Evolutionary conservation across 495 filamentous ascomycete species (phyloP).

Genomic region (Parmelia sp.): DNA sequence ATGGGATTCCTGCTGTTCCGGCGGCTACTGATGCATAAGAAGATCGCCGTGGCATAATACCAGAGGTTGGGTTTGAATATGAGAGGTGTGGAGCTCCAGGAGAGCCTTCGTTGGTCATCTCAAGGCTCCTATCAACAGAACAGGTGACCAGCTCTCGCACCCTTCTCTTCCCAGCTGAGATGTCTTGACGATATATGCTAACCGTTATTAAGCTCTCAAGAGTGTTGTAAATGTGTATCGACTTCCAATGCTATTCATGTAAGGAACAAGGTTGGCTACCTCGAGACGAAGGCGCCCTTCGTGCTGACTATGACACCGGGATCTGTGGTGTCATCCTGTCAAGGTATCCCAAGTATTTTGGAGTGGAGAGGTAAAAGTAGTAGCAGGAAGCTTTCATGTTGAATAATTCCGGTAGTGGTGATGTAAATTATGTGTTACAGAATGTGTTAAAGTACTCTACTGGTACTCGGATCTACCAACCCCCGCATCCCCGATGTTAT

Average conservation of each 20-base stretch:
- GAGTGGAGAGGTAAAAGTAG: not conserved
- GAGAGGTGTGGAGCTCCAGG: conserved; percentile 43
- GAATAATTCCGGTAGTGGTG: conserved; percentile 7
- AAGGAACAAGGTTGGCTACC: conserved; percentile 9
- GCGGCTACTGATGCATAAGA: conserved; percentile 84
- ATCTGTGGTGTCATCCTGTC: conserved; percentile 15
- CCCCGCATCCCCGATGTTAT: conserved; percentile 8
- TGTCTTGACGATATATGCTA: not conserved
- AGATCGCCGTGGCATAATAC: conserved; percentile 43
- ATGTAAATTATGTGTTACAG: not conserved
- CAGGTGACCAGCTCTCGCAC: not conserved
- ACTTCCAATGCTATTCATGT: conserved; percentile 4
- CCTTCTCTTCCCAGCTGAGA: not conserved
- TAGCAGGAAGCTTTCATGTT: conserved; percentile 12
- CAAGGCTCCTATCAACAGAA: conserved; percentile 8
- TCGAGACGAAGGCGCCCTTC: conserved; percentile 11
- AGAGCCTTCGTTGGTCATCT: conserved; percentile 42
- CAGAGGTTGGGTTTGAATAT: conserved; percentile 36
- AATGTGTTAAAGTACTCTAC: not conserved
- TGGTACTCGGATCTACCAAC: not conserved
- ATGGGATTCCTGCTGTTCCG: conserved; percentile 46
- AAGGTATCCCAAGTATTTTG: not conserved
- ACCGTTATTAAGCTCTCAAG: not conserved
- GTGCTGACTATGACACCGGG: conserved; percentile 15
- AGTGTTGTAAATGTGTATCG: not conserved